A percentile compares a stretch with the other conserved stretches of the same genome.
phyloP scores from a whole-genome alignment of 2,329 filamentous ascomycete genomes.

The Phyllosticta citribraziliensis region DNA sequence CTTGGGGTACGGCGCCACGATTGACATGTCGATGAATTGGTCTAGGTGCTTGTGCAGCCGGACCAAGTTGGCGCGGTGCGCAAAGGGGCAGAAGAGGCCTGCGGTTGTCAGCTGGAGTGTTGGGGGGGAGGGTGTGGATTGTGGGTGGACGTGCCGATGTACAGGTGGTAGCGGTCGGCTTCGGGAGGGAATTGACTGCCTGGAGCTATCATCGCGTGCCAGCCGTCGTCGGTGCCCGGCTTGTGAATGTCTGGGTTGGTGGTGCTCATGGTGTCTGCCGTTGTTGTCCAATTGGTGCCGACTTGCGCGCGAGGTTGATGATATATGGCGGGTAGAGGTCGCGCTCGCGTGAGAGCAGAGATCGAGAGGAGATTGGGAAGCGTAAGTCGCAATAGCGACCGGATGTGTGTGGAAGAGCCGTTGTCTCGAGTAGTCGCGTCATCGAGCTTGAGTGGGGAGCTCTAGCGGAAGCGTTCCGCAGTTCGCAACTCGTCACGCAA shows the following conservation, averaged over 20 bases:
- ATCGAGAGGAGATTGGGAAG: too few relatives aligned
- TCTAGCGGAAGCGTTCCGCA: too few relatives aligned
- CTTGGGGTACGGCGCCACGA: constrained; percentile 59
- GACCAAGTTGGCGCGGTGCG: constrained; percentile 50
- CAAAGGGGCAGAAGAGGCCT: constrained; percentile 57
- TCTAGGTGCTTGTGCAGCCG: constrained; percentile 49
- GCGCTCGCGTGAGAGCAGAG: background rate
- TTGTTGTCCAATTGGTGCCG: background rate
- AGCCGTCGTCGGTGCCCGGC: constrained; percentile 34
- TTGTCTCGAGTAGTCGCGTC: too few relatives aligned
- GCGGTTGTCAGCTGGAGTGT: background rate
- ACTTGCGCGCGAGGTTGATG: background rate
- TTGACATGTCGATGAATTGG: constrained; percentile 43
- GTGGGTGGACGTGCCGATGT: constrained; percentile 33
- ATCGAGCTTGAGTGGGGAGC: too few relatives aligned
- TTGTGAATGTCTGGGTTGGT: constrained; percentile 20
- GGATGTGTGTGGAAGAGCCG: too few relatives aligned
- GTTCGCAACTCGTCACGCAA: too few relatives aligned
- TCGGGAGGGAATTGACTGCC: constrained; percentile 41
- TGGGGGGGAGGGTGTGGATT: background rate
- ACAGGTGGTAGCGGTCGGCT: constrained; percentile 45
- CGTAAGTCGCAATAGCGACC: too few relatives aligned
- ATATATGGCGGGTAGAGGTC: too few relatives aligned
- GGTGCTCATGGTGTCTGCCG: constrained; percentile 6
- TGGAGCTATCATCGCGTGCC: constrained; percentile 42